Base-by-base conservation (phyloP, 805 yeast species). In the Starmerella asiatica region DNA sequence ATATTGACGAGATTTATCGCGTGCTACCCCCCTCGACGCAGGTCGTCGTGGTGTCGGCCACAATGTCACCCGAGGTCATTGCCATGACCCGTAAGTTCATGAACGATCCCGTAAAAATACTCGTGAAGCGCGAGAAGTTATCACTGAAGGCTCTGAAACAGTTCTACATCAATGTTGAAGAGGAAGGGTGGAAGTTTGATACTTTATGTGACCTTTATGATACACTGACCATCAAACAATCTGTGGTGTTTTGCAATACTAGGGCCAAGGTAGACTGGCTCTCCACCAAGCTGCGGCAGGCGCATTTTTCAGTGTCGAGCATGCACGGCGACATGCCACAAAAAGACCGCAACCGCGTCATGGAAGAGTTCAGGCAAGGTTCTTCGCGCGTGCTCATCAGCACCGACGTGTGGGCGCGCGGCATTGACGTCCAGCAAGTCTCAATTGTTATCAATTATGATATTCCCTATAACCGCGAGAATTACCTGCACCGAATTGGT, bases 321-420 rank as follows among this genome's bases (percentile, higher is more conserved):
- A 91, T 91, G 80, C 97, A 91, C 66, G 94, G 95, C 34, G 98
- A 91, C 59, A 77, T 91, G 82, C 76, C 82, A 55, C 98, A 91
- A 66, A 79, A 78, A 55, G 94, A 88, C 60, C 74, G 98, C 65
- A 96, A 91, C 63, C 67, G 74, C 54, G 82, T 91, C 54, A 91
- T 91, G 98, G 75, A 76, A 60, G 96, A 86, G 62, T 91, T 91
- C 75, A 73, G 98, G 62, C 69, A 79, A 44, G 98, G 98, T 44
- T 75, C 80, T 51, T 82, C 95, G 39, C 75, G 98, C 60, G 88
- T 91, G 37, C 69, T 91, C 60, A 91, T 91, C 58, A 79, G 96
- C 51, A 91, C 98, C 31, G 98, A 91, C 64, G 80, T 91, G 56
- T 81, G 88, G 79, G 98, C 98, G 37, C 74, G 98, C 65, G 98